Conservation (phyloP, 2,329 filamentous ascomycete genomes). For the Pseudogymnoascus sp. region DNA sequence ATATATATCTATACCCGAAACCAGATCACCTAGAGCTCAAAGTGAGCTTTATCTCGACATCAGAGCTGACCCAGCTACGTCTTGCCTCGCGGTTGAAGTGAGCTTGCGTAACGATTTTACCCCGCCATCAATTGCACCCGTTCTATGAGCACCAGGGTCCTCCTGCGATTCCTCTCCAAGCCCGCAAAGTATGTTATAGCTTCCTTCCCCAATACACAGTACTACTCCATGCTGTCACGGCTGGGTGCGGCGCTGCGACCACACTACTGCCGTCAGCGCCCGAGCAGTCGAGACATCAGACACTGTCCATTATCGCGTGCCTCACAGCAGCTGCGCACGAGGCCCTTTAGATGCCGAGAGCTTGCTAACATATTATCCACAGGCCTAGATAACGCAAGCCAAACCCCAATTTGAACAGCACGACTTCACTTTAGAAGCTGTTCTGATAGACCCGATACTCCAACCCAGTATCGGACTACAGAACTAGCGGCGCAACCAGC, state of each 20-base stretch:
- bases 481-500: slow-evolving; percentile 53
- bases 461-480: slow-evolving; percentile 71
- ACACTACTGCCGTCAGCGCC: not conserved
- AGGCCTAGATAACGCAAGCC: slow-evolving; percentile 55
- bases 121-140: not conserved
- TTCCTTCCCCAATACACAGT: not conserved
- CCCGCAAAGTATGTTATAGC: slow-evolving; percentile 68
- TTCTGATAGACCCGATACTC: slow-evolving; percentile 82
- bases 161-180: slow-evolving; percentile 88
- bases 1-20: not conserved
- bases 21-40: not conserved
- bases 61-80: not conserved
- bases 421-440: slow-evolving; percentile 34
- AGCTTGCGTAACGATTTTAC: not conserved
- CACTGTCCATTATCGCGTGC: not conserved
- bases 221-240: not conserved
- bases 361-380: slow-evolving; percentile 11
- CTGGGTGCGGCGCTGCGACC: not conserved
- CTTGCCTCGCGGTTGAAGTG: not conserved
- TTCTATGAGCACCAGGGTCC: slow-evolving; percentile 79
- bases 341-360: not conserved
- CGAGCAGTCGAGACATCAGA: not conserved
- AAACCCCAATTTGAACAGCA: slow-evolving; percentile 28
- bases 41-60: not conserved
- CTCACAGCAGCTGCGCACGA: not conserved